Conservation (phyloP, 176 grass and related monocot species). For the Calamus simplicifolius region DNA sequence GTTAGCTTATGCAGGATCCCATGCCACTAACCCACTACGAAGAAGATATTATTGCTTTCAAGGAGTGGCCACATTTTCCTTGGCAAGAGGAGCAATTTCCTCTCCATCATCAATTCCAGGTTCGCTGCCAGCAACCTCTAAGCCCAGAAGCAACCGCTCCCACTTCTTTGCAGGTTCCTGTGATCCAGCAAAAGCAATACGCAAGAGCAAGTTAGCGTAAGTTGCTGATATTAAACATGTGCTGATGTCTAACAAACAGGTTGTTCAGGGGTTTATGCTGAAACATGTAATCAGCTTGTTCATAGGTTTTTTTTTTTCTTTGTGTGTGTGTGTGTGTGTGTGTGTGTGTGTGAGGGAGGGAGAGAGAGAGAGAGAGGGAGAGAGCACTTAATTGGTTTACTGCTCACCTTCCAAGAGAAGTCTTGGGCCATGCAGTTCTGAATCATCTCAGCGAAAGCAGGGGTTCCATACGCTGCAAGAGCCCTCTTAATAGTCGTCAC, state of each 20-base stretch:
- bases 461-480: conserved; percentile 49
- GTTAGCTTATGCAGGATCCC: too few relatives aligned
- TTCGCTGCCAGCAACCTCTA: conserved; percentile 43
- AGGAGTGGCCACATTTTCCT: conserved; percentile 51
- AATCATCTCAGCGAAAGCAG: conserved; percentile 55
- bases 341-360: too few relatives aligned
- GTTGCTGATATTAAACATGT: too few relatives aligned
- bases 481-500: conserved; percentile 53
- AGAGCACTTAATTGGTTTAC: too few relatives aligned
- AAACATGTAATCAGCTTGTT: too few relatives aligned
- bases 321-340: too few relatives aligned
- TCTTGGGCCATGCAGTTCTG: conserved; percentile 90
- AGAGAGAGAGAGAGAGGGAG: too few relatives aligned
- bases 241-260: background rate
- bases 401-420: conserved; percentile 92
- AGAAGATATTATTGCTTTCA: conserved; percentile 14
- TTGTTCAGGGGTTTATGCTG: background rate
- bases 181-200: too few relatives aligned
- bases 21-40: too few relatives aligned
- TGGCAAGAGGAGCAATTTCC: conserved; percentile 50
- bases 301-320: too few relatives aligned
- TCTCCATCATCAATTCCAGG: conserved; percentile 43
- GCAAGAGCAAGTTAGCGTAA: too few relatives aligned
- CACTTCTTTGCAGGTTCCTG: conserved; percentile 64
- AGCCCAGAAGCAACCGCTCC: conserved; percentile 50